Base-by-base conservation (phyloP, 73 alveolate genomes). In the Paramecium biaurelia region DNA sequence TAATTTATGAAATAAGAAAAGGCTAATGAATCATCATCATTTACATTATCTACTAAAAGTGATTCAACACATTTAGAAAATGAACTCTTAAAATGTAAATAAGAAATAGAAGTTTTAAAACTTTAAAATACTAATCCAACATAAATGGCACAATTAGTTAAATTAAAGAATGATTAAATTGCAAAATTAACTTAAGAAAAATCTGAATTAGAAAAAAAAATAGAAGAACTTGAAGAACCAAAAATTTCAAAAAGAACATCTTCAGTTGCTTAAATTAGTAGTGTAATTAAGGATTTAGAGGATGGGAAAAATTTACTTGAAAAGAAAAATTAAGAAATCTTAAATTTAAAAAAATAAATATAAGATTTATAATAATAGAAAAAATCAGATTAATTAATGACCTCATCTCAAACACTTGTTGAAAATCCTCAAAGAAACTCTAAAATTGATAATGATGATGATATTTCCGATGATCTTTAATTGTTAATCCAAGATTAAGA, bases 311-410 rank as follows among this genome's bases (percentile, higher is more conserved):
- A 43, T 41, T 20, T 79, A 42, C 20, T 79, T 12, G 72, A 79
- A 30, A 79, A 79, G 47, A 79, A 79, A 63, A 79, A 79, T 79
- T 79, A 79, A 45, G 90, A 79, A 41, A 79, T 79, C 30, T 42
- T 79, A 24, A 3, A 20, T 1, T 79, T 79, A 45, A 79, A 79
- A 63, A 41, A 79, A 41, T 20, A 79, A 45, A 79, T 79, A 26
- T 63, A 63, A 63, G 84, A 63, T 26, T 30, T 63, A 14, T 32
- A 30, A 26, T 10, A 1, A 32, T 32, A 63, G 24, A 63, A 63
- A 26, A 63, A 63, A 32, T 26, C 20, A 63, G 84, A 63, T 26
- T 26, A 63, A 63, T 63, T 12, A 3, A 63, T 20, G 45, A 32
- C 45, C 26, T 63, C 45, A 63, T 63, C 41, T 23, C 6, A 63